phyloP scores from a whole-genome alignment of 345 rosid species.

The Lumnitzera racemosa region DNA sequence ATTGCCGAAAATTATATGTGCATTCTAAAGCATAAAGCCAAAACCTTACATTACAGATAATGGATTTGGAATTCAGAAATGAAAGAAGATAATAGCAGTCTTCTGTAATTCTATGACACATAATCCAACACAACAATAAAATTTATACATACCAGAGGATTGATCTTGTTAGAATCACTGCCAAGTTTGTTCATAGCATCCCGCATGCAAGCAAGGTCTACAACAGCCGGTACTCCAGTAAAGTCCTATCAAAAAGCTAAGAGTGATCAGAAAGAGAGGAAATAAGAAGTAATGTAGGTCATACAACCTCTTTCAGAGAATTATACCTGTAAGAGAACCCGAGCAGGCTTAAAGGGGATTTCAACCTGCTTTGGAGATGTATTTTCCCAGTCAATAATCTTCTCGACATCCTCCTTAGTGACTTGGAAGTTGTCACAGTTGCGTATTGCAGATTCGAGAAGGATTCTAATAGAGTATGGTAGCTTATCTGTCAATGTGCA shows the following conservation, averaged over 20 bases:
- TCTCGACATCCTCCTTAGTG: constrained; percentile 75
- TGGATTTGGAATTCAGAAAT: no score
- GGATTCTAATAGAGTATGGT: constrained; percentile 71
- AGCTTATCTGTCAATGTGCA: constrained; percentile 37
- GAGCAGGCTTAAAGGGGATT: constrained; percentile 89
- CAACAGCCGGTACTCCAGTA: constrained; percentile 85
- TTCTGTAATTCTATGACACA: not conserved
- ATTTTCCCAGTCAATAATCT: constrained; percentile 81
- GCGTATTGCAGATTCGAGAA: constrained; percentile 77
- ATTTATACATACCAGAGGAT: constrained; percentile 59
- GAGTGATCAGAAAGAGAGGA: no score
- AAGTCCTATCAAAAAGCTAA: constrained; percentile 42
- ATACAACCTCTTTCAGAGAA: not conserved
- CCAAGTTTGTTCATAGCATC: constrained; percentile 77
- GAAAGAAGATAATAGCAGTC: not conserved
- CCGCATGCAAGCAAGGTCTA: constrained; percentile 89
- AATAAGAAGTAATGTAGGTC: not conserved
- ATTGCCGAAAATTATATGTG: no score
- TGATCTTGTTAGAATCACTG: constrained; percentile 71
- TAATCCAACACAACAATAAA: not conserved
- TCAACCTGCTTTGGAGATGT: constrained; percentile 57
- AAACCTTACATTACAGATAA: no score
- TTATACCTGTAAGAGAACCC: constrained; percentile 69
- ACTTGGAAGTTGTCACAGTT: constrained; percentile 85
- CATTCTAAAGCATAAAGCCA: no score